phyloP scores from a whole-genome alignment of 2,329 filamentous ascomycete species.

The Orbilia blumenaviensis region DNA sequence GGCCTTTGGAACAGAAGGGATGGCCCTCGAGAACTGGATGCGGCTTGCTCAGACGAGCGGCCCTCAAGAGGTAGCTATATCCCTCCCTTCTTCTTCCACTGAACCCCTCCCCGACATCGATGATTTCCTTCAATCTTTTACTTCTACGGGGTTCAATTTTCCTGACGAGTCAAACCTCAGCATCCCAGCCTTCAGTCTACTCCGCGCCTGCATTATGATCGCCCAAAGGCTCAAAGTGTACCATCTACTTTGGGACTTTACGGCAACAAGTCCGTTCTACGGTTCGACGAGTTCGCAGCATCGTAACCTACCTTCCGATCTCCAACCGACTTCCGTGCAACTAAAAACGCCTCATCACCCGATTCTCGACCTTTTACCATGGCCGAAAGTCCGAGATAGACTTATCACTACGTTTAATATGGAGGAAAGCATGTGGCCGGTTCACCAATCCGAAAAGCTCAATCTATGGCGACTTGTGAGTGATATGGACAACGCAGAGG shows the following conservation, averaged over 20 bases:
- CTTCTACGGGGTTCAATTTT: constrained; percentile 45
- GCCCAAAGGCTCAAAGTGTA: constrained; percentile 49
- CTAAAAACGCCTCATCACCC: constrained; percentile 32
- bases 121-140: constrained; percentile 40
- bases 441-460: constrained; percentile 39
- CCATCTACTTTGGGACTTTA: constrained; percentile 50
- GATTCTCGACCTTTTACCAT: constrained; percentile 28
- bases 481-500: constrained; percentile 48
- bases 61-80: constrained; percentile 46
- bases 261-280: constrained; percentile 52
- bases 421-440: constrained; percentile 39
- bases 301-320: constrained; percentile 36
- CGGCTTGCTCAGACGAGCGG: constrained; percentile 36
- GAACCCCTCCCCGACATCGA: constrained; percentile 37
- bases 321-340: constrained; percentile 22
- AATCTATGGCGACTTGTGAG: constrained; percentile 28
- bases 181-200: constrained; percentile 48
- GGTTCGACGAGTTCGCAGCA: constrained; percentile 46
- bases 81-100: constrained; percentile 11
- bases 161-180: constrained; percentile 50
- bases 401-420: constrained; percentile 34
- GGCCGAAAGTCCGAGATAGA: constrained; percentile 43
- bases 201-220: constrained; percentile 44
- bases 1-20: constrained; percentile 43
- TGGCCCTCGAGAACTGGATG: constrained; percentile 50